These are phyloP conservation scores for Poa pratensis DNA, from an alignment of 176 grass and related monocot genomes.

Conservation along the genomic window DNA sequence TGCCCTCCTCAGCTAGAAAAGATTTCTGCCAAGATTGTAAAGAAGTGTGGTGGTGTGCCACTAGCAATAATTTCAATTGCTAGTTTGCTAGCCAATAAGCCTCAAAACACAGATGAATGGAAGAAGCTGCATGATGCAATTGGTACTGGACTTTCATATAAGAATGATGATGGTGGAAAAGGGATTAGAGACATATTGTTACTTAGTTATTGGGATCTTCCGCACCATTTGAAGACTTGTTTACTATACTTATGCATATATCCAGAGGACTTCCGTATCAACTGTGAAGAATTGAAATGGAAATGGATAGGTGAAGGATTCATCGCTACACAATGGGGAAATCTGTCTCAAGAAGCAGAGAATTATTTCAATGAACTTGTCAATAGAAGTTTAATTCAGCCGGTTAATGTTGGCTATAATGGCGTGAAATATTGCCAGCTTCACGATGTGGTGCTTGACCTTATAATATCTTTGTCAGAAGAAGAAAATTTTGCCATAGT, in stretches of 20 bases:
- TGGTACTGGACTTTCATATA: not conserved
- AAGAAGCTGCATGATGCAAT: not conserved
- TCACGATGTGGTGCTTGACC: constrained; percentile 15
- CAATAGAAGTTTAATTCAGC: constrained; percentile 1
- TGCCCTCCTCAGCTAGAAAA: not conserved
- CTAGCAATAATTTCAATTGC: not conserved
- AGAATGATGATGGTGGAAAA: not conserved
- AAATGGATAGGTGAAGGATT: constrained; percentile 14
- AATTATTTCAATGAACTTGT: not conserved
- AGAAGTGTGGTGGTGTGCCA: not conserved
- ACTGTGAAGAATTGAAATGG: not conserved
- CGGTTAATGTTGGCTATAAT: not conserved
- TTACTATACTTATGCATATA: no score
- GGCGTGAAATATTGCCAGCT: not conserved
- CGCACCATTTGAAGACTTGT: no score
- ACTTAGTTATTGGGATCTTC: no score
- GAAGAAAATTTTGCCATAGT: not conserved
- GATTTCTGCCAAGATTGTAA: not conserved
- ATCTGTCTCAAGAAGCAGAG: not conserved
- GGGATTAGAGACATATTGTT: not conserved
- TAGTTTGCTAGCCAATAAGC: not conserved
- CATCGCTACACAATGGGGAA: not conserved
- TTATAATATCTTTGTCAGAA: not conserved
- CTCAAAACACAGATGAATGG: not conserved
- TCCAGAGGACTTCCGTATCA: not conserved